Conservation (phyloP, 108 stramenopile species). For the Conticribra guillardii region DNA sequence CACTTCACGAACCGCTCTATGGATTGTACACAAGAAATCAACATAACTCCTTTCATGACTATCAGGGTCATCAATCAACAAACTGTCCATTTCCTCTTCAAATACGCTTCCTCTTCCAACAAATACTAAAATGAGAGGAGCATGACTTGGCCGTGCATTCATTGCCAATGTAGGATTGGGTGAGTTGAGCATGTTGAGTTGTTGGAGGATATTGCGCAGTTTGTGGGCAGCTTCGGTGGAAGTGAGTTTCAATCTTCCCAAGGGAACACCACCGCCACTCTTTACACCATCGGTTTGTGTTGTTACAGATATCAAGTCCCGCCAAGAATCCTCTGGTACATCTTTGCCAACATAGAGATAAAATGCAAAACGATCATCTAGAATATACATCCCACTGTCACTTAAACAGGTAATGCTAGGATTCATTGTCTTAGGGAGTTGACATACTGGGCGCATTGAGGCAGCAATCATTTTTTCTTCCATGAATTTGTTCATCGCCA, state of each 20-base stretch:
- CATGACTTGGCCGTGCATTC: slow-evolving; percentile 39
- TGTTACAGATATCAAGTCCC: slow-evolving; percentile 33
- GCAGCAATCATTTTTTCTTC: slow-evolving; percentile 46
- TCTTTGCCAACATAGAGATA: slow-evolving; percentile 61
- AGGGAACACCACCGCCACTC: slow-evolving; percentile 13
- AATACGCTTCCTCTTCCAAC: slow-evolving; percentile 51
- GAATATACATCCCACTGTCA: slow-evolving; percentile 66
- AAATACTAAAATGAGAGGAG: slow-evolving; percentile 51
- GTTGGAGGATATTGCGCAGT: slow-evolving; percentile 39
- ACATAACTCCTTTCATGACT: slow-evolving; percentile 53
- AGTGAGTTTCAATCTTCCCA: slow-evolving; percentile 31
- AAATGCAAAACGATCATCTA: slow-evolving; percentile 63
- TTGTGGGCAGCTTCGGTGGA: slow-evolving; percentile 31
- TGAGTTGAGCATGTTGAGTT: slow-evolving; percentile 42
- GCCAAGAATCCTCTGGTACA: slow-evolving; percentile 50
- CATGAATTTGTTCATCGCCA: slow-evolving; percentile 20
- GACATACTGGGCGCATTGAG: slow-evolving; percentile 50
- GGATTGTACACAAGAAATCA: slow-evolving; percentile 56
- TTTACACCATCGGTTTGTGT: background rate
- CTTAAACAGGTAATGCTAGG: slow-evolving; percentile 61
- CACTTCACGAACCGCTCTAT: slow-evolving; percentile 51
- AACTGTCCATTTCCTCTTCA: slow-evolving; percentile 52
- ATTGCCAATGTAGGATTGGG: slow-evolving; percentile 30
- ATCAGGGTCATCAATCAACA: slow-evolving; percentile 64
- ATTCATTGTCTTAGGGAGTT: slow-evolving; percentile 54